phyloP scores from a whole-genome alignment of 2,329 filamentous ascomycete species.

The Cryphonectria radicalis region DNA sequence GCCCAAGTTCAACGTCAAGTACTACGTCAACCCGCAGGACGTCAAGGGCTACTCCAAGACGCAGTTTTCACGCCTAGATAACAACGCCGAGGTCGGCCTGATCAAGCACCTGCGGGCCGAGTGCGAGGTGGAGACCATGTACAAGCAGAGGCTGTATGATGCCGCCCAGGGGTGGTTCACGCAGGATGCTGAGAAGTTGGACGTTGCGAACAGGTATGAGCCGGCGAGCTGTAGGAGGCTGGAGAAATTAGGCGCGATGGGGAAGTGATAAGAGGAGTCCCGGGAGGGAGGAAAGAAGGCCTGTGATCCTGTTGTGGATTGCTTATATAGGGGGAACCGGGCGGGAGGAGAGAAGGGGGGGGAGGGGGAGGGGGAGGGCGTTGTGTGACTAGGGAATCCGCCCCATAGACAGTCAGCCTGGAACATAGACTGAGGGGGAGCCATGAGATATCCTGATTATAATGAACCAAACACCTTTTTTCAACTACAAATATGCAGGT shows the following conservation, averaged over 20 bases:
- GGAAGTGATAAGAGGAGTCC: slow-evolving; percentile 12
- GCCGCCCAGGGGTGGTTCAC: slow-evolving; percentile 89
- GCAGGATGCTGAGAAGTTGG: slow-evolving; percentile 78
- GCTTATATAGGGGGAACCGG: background rate
- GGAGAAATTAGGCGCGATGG: slow-evolving; percentile 43
- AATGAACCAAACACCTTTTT: slow-evolving; percentile 16
- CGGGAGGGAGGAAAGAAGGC: background rate
- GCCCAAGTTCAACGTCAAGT: slow-evolving; percentile 72
- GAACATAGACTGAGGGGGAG: background rate
- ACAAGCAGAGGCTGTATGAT: slow-evolving; percentile 70
- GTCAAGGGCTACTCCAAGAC: slow-evolving; percentile 69
- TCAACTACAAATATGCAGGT: background rate
- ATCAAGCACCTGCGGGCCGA: slow-evolving; percentile 68
- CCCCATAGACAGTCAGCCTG: background rate
- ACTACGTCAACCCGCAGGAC: slow-evolving; percentile 83
- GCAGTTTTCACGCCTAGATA: slow-evolving; percentile 77
- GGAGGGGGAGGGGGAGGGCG: background rate
- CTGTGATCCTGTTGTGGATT: background rate
- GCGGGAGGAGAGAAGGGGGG: too few relatives aligned
- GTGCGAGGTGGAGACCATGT: slow-evolving; percentile 75
- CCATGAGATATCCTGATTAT: slow-evolving; percentile 12
- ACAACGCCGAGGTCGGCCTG: slow-evolving; percentile 74
- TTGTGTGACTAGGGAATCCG: background rate
- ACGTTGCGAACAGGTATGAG: slow-evolving; percentile 61
- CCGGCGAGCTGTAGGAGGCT: slow-evolving; percentile 59